These are phyloP conservation scores for Sporothrix mexicana DNA, from an alignment of 2,329 filamentous ascomycete genomes.

Conservation along the genomic window DNA sequence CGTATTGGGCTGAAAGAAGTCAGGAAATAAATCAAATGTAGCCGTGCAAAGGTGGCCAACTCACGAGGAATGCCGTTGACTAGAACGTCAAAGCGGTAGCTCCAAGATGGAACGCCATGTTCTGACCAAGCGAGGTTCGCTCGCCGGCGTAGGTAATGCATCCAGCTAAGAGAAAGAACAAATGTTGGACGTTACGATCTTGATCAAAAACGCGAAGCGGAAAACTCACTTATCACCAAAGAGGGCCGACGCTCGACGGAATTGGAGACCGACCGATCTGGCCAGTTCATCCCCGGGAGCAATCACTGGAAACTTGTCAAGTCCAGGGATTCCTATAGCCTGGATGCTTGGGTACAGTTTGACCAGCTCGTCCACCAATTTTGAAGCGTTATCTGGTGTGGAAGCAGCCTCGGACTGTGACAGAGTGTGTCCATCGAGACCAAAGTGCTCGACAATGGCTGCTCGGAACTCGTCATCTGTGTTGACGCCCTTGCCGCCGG, in stretches of 20 bases:
- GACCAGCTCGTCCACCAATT: constrained; percentile 47
- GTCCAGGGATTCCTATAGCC: constrained; percentile 54
- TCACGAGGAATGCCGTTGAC: constrained; percentile 42
- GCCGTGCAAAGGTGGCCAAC: neutral
- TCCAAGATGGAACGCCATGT: constrained; percentile 40
- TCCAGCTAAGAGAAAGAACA: neutral
- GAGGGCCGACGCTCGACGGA: constrained; percentile 30
- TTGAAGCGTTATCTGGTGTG: constrained; percentile 36
- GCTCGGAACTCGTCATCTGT: constrained; percentile 58
- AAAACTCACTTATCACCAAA: constrained; percentile 27
- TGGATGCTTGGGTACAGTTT: constrained; percentile 58
- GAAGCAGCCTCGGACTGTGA: constrained; percentile 19
- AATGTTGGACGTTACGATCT: neutral
- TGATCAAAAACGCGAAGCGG: neutral
- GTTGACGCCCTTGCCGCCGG: constrained; percentile 55
- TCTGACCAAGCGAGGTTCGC: constrained; percentile 36
- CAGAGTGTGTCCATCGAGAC: constrained; percentile 34
- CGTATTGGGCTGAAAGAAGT: constrained; percentile 4
- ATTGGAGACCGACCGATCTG: constrained; percentile 29
- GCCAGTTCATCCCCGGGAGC: constrained; percentile 45
- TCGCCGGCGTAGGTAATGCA: constrained; percentile 39
- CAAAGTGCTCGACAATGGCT: constrained; percentile 16
- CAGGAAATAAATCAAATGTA: neutral
- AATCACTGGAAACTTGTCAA: constrained; percentile 46
- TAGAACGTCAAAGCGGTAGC: constrained; percentile 54